phyloP scores from a whole-genome alignment of 257 asterid genomes.

The Coffea eugenioides region DNA sequence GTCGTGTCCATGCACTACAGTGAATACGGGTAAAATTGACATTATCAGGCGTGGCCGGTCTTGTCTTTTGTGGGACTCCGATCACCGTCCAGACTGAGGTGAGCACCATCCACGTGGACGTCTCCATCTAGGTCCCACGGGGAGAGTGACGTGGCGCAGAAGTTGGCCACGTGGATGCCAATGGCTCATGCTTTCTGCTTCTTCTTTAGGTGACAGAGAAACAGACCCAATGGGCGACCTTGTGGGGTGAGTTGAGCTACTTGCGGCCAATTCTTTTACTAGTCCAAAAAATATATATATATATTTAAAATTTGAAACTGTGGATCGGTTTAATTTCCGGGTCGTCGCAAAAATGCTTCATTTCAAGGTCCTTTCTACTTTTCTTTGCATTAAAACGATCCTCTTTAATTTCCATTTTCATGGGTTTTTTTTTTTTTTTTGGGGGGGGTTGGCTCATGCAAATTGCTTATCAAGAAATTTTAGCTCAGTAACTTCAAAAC shows the following conservation, averaged over 20 bases:
- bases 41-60: conserved; percentile 24
- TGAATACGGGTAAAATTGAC: not conserved
- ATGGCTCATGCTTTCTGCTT: conserved; percentile 21
- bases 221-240: conserved; percentile 21
- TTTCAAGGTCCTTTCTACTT: too few species aligned
- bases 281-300: too few species aligned
- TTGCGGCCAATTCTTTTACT: not conserved
- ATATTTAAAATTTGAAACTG: too few species aligned
- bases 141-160: conserved; percentile 15
- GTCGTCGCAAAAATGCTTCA: too few species aligned
- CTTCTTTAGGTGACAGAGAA: conserved; percentile 31
- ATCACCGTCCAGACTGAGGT: not conserved
- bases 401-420: too few species aligned
- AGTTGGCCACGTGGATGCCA: conserved; percentile 35
- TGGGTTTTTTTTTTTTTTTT: too few species aligned
- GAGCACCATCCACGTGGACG: conserved; percentile 41
- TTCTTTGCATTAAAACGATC: too few species aligned
- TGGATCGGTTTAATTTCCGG: too few species aligned
- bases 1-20: conserved; percentile 6
- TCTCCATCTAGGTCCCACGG: conserved; percentile 33
- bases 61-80: not conserved
- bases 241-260: conserved; percentile 4
- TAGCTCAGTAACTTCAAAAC: too few species aligned
- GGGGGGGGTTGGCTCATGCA: too few species aligned
- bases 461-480: too few species aligned